Percentiles rank a stretch among this genome's conserved stretches.
Evolutionary conservation across 169 alveolate species (phyloP).

Genomic region (Babesia bigemina): DNA sequence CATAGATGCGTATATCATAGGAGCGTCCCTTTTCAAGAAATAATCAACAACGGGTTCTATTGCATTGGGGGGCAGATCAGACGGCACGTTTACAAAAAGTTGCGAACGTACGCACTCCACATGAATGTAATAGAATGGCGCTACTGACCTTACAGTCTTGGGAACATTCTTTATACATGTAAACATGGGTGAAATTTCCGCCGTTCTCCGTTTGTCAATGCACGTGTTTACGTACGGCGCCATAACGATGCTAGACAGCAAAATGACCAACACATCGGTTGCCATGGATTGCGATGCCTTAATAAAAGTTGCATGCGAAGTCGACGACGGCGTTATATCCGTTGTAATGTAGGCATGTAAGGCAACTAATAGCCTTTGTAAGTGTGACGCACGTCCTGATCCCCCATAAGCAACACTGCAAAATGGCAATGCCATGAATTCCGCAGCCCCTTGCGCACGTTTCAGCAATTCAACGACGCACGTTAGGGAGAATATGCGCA

Average conservation of each 20-base stretch:
- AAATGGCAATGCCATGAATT: conserved; percentile 21
- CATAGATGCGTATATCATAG: conserved; percentile 1
- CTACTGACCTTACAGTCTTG: conserved; percentile 14
- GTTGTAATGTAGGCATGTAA: conserved; percentile 8
- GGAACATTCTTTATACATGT: neutral
- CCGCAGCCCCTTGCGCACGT: neutral
- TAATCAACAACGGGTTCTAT: conserved; percentile 5
- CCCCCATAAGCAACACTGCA: conserved; percentile 18
- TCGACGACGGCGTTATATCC: conserved; percentile 2
- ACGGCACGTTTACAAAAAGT: neutral
- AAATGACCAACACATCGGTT: conserved; percentile 21
- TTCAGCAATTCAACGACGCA: neutral
- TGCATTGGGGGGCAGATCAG: neutral
- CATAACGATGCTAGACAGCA: conserved; percentile 29
- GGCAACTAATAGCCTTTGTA: conserved; percentile 2
- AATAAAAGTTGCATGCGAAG: conserved; percentile 12
- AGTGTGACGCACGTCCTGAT: neutral
- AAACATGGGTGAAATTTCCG: neutral
- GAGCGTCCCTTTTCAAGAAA: conserved; percentile 1
- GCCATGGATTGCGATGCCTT: conserved; percentile 41
- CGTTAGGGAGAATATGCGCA: conserved; percentile 30
- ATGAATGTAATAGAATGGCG: conserved; percentile 34
- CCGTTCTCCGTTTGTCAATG: neutral
- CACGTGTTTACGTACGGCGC: conserved; percentile 11
- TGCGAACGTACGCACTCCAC: conserved; percentile 28